Percentiles rank a stretch among this genome's conserved stretches.
These are phyloP conservation scores for Mimosa bimucronata DNA, from an alignment of 306 rosid species.

Conservation along the genomic window DNA sequence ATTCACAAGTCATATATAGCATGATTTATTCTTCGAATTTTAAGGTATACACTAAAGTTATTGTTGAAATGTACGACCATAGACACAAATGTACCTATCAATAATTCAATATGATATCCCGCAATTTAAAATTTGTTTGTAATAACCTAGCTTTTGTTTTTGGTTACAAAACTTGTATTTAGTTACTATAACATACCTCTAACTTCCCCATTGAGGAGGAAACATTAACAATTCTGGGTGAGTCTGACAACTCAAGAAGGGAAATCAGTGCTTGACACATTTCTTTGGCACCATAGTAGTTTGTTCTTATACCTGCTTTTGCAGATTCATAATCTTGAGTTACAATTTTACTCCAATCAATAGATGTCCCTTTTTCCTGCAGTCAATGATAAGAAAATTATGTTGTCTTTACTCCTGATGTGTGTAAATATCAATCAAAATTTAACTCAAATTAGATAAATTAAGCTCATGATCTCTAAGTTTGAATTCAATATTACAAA, in stretches of 20 bases:
- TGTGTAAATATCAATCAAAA: background rate
- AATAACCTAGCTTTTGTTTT: no score
- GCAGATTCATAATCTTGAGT: conserved; percentile 25
- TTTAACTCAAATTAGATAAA: background rate
- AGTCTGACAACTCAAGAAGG: conserved; percentile 51
- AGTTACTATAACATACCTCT: conserved; percentile 23
- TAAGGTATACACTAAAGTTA: no score
- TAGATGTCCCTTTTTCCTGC: background rate
- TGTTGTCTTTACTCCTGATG: background rate
- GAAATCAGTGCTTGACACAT: conserved; percentile 49
- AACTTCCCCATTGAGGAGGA: conserved; percentile 36
- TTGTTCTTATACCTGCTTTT: conserved; percentile 42
- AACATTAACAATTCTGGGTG: conserved; percentile 60
- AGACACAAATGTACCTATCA: no score
- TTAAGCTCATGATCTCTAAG: background rate
- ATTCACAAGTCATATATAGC: no score
- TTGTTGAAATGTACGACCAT: no score
- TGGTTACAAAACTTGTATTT: no score
- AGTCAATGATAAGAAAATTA: background rate
- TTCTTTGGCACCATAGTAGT: conserved; percentile 56
- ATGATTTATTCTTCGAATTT: no score
- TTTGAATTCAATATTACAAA: no score
- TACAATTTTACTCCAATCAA: conserved; percentile 4
- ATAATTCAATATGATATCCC: no score
- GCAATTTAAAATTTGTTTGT: no score